Conservation (phyloP, 345 rosid genomes). For the Moricandia moricandioides region DNA sequence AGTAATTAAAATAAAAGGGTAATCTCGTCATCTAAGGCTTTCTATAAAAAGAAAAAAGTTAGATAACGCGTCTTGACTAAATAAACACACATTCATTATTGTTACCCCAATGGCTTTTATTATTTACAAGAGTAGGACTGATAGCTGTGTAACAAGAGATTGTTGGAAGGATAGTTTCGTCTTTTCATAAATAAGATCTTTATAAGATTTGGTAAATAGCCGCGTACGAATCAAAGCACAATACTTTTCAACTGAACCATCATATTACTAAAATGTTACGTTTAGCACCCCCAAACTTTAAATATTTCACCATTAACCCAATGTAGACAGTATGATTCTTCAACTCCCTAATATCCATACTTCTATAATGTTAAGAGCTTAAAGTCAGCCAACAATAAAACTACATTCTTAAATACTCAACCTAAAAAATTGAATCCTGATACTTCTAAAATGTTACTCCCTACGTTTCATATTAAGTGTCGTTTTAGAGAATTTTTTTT, state of each 20-base stretch:
- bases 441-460: neutral
- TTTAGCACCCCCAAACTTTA: neutral
- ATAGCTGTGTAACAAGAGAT: neutral
- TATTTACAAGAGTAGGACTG: neutral
- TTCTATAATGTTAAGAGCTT: neutral
- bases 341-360: neutral
- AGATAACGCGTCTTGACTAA: slow-evolving; percentile 35
- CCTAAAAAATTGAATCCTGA: neutral
- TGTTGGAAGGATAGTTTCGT: slow-evolving; percentile 31
- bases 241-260: neutral
- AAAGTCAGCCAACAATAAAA: neutral
- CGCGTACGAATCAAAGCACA: slow-evolving; percentile 13
- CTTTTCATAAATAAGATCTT: slow-evolving; percentile 17
- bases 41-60: neutral
- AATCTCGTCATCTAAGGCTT: neutral
- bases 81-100: slow-evolving; percentile 1
- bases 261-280: neutral
- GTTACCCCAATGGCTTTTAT: neutral
- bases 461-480: no score
- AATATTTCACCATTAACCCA: neutral
- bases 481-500: no score
- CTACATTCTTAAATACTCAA: neutral
- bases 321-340: neutral
- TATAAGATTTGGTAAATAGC: slow-evolving; percentile 16
- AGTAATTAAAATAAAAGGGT: neutral